Percentiles rank a stretch among this genome's conserved stretches.
Evolutionary conservation across 257 asterid genomes (phyloP).

Genomic region (Euphrasia confusa): DNA sequence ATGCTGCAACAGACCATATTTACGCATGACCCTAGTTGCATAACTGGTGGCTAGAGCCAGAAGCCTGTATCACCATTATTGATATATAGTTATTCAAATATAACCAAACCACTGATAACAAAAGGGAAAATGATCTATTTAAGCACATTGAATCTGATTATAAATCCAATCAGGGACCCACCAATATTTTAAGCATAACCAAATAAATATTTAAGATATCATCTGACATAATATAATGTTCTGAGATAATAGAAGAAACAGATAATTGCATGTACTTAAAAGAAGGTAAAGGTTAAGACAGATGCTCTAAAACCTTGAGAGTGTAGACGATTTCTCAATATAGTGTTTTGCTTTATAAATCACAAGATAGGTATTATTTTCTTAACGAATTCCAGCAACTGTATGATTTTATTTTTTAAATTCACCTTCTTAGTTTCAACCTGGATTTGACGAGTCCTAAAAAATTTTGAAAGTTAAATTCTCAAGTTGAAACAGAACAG

Average conservation of each 20-base stretch:
- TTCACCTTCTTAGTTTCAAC: background rate
- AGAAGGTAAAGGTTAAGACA: background rate
- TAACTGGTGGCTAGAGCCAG: conserved; percentile 76
- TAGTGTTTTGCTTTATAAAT: background rate
- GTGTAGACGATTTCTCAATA: background rate
- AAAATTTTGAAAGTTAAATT: background rate
- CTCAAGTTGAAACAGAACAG: conserved; percentile 2
- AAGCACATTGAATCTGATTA: conserved; percentile 13
- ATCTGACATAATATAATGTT: background rate
- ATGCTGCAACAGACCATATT: conserved; percentile 62
- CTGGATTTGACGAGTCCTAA: background rate
- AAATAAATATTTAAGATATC: conserved; percentile 18
- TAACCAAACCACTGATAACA: conserved; percentile 22
- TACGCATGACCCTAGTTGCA: conserved; percentile 67
- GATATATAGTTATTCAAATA: conserved; percentile 19
- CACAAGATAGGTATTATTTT: background rate
- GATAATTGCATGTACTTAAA: conserved; percentile 11
- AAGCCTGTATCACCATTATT: conserved; percentile 64
- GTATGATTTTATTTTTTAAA: background rate
- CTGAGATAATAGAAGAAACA: conserved; percentile 20
- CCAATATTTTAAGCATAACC: background rate
- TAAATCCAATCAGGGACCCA: background rate
- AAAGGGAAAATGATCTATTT: conserved; percentile 9
- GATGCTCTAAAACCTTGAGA: conserved; percentile 8
- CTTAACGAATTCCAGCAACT: background rate